Evolutionary conservation across 179 eudicot genomes (phyloP).

Genomic region (Spinacia oleracea): DNA sequence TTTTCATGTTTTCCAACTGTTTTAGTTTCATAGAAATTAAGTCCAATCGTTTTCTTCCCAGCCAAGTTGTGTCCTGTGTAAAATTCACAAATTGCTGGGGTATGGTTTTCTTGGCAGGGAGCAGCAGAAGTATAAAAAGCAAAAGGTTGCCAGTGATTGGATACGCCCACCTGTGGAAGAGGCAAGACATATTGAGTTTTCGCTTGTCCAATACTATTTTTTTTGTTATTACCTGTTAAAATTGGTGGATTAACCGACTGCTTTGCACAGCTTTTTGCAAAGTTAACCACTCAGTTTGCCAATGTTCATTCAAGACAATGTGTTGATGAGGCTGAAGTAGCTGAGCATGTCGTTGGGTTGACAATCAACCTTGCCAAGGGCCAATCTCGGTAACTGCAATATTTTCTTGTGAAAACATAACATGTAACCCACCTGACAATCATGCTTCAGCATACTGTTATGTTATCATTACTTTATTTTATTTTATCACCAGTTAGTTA

Average conservation of each 20-base stretch:
- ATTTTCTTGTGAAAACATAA: constrained; percentile 1
- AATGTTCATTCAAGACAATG: constrained; percentile 80
- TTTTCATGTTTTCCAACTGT: neutral
- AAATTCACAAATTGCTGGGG: neutral
- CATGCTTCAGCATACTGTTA: neutral
- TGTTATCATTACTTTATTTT: neutral
- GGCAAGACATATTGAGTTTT: constrained; percentile 39
- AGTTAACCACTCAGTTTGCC: constrained; percentile 61
- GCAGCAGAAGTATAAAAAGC: constrained; percentile 70
- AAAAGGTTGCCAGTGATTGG: constrained; percentile 50
- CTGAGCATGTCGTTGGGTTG: constrained; percentile 89
- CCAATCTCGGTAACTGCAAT: constrained; percentile 57
- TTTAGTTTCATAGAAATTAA: neutral
- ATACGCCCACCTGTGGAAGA: constrained; percentile 85
- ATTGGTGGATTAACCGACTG: neutral
- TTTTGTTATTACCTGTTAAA: constrained; percentile 1
- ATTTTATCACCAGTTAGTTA: neutral
- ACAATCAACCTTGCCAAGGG: constrained; percentile 86
- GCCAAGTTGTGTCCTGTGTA: neutral
- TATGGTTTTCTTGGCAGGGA: constrained; percentile 46
- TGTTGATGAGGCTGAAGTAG: constrained; percentile 85
- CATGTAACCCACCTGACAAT: neutral
- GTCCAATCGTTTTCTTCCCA: neutral
- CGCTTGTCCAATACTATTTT: neutral
- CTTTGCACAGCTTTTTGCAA: constrained; percentile 55